phyloP scores from a whole-genome alignment of 148 eudicot species.

The Camellia granthamiana region DNA sequence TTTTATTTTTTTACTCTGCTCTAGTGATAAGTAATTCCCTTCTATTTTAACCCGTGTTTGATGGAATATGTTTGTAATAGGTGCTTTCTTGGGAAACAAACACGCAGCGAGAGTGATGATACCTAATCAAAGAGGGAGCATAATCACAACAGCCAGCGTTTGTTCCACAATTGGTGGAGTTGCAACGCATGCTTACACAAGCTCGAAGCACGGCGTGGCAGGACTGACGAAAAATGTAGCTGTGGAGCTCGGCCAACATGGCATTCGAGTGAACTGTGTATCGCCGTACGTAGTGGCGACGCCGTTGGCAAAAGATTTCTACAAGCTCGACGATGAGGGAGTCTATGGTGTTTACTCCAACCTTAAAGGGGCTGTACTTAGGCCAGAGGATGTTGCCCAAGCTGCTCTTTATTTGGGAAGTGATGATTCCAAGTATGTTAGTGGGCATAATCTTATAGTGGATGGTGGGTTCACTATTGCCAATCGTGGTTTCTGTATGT shows the following conservation, averaged over 20 bases:
- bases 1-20: too few species aligned
- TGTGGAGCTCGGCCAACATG: slow-evolving; percentile 28
- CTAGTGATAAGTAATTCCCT: too few species aligned
- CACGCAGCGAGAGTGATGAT: too few species aligned
- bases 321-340: neutral
- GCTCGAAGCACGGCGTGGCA: slow-evolving; percentile 31
- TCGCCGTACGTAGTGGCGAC: slow-evolving; percentile 25
- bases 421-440: slow-evolving; percentile 32
- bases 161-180: slow-evolving; percentile 13
- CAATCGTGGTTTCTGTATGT: neutral
- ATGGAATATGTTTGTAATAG: too few species aligned
- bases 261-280: slow-evolving; percentile 34
- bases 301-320: neutral
- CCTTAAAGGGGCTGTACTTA: neutral
- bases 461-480: slow-evolving; percentile 30
- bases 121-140: slow-evolving; percentile 21
- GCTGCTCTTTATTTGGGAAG: slow-evolving; percentile 25
- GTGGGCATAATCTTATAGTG: slow-evolving; percentile 27
- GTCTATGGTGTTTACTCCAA: neutral
- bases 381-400: slow-evolving; percentile 24
- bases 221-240: slow-evolving; percentile 28
- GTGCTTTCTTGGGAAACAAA: too few species aligned
- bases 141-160: slow-evolving; percentile 23
- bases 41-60: too few species aligned
- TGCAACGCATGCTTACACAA: slow-evolving; percentile 20